Evolutionary conservation across 495 filamentous ascomycete genomes (phyloP).

Genomic region (Podospora comata): DNA sequence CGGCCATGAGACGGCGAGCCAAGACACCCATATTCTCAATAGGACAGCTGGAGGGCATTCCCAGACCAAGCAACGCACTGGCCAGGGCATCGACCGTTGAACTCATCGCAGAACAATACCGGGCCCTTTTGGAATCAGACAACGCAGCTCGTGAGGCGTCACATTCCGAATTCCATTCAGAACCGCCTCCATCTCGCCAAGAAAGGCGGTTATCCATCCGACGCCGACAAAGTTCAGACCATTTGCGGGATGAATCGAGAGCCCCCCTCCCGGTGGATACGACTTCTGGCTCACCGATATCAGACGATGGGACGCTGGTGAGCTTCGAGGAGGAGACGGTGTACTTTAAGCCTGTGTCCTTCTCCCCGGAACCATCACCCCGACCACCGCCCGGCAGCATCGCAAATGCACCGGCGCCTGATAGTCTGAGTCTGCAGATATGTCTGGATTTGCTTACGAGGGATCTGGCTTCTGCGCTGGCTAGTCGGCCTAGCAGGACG

Average conservation of each 20-base stretch:
- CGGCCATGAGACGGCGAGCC: conserved; percentile 36
- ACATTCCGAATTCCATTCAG: conserved; percentile 24
- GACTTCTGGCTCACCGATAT: conserved; percentile 27
- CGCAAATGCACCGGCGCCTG: conserved; percentile 21
- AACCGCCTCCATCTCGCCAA: conserved; percentile 25
- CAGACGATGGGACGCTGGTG: conserved; percentile 46
- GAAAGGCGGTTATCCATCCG: conserved; percentile 1
- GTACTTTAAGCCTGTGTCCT: conserved; percentile 40
- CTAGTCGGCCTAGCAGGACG: conserved; percentile 21
- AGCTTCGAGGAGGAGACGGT: conserved; percentile 42
- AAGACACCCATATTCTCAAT: conserved; percentile 45
- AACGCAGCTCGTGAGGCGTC: conserved; percentile 23
- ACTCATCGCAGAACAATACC: conserved; percentile 47
- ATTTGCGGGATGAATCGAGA: conserved; percentile 5
- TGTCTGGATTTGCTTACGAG: conserved; percentile 42
- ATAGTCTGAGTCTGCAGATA: conserved; percentile 39
- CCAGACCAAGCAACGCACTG: conserved; percentile 26
- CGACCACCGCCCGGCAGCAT: background rate
- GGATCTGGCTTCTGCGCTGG: conserved; percentile 39
- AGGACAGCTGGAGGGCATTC: conserved; percentile 37
- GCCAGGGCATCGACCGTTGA: conserved; percentile 39
- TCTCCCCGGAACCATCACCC: conserved; percentile 28
- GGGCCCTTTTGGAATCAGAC: conserved; percentile 39
- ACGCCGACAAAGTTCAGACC: conserved; percentile 20
- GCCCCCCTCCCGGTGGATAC: background rate